A percentile compares a stretch with the other conserved stretches of the same genome.
These are phyloP conservation scores for Polytrichum commune DNA, from an alignment of 225 moss, liverwort and hornwort genomes.

Conservation along the genomic window DNA sequence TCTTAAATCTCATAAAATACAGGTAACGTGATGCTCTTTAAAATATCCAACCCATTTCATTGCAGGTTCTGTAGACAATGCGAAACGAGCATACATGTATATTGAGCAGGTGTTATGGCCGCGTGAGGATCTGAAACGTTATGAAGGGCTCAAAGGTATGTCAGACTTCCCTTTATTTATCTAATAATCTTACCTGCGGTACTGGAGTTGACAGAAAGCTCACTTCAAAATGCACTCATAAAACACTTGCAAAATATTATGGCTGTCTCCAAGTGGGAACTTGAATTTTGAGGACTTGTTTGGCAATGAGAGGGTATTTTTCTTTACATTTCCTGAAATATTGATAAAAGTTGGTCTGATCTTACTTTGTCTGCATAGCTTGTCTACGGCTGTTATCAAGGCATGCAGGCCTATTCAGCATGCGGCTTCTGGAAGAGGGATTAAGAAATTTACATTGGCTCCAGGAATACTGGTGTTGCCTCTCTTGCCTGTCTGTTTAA, in stretches of 20 bases:
- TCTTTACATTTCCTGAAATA: background rate
- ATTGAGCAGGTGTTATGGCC: conserved; percentile 71
- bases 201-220: too few relatives aligned
- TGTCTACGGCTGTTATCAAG: conserved; percentile 79
- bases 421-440: conserved; percentile 78
- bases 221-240: too few relatives aligned
- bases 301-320: too few relatives aligned
- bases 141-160: conserved; percentile 81
- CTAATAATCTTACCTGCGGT: background rate
- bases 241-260: too few relatives aligned
- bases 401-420: conserved; percentile 70
- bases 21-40: background rate
- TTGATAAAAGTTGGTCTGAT: conserved; percentile 7
- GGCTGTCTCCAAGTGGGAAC: too few relatives aligned
- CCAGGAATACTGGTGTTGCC: conserved; percentile 70
- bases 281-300: too few relatives aligned
- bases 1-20: too few relatives aligned
- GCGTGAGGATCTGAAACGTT: conserved; percentile 80
- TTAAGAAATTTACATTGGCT: conserved; percentile 74
- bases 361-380: conserved; percentile 37
- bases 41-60: background rate
- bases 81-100: conserved; percentile 56
- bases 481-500: too few relatives aligned
- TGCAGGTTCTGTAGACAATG: conserved; percentile 80
- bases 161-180: background rate